Evolutionary conservation across 495 filamentous ascomycete species (phyloP).

Genomic region (Viridothelium virens): DNA sequence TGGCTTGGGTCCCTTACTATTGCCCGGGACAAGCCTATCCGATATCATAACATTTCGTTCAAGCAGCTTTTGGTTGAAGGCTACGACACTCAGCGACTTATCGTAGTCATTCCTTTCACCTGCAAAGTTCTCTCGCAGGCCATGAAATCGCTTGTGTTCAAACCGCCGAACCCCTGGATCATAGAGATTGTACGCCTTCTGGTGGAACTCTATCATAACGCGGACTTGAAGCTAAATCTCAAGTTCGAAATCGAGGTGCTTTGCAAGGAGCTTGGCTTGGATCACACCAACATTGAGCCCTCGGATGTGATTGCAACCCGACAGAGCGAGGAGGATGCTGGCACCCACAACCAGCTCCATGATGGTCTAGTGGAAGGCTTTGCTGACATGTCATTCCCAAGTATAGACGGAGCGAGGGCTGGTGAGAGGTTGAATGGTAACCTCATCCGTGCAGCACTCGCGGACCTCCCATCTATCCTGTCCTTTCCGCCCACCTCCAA

Average conservation of each 20-base stretch:
- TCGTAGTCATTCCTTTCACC: constrained; percentile 90
- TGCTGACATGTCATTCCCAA: constrained; percentile 54
- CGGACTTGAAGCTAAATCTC: constrained; percentile 87
- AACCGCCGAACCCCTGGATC: constrained; percentile 90
- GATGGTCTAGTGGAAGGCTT: constrained; percentile 59
- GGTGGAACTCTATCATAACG: constrained; percentile 83
- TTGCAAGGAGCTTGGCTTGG: constrained; percentile 81
- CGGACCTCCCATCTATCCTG: constrained; percentile 66
- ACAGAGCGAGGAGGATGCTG: constrained; percentile 48
- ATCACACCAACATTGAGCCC: constrained; percentile 79
- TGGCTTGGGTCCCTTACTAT: constrained; percentile 94
- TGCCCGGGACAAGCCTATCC: constrained; percentile 90
- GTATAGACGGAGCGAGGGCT: neutral
- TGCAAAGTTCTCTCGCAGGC: constrained; percentile 88
- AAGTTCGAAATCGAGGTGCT: constrained; percentile 98
- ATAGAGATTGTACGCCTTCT: constrained; percentile 87
- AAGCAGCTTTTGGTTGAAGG: constrained; percentile 89
- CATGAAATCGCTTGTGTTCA: constrained; percentile 78
- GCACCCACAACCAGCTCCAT: constrained; percentile 33
- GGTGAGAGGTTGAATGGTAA: constrained; percentile 51
- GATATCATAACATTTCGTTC: constrained; percentile 94
- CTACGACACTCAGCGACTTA: constrained; percentile 77
- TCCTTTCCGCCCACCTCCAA: constrained; percentile 68
- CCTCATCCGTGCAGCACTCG: constrained; percentile 53
- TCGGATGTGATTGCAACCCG: constrained; percentile 71